phyloP scores from a whole-genome alignment of 2,329 filamentous ascomycete species.

The Catunica adiposa region DNA sequence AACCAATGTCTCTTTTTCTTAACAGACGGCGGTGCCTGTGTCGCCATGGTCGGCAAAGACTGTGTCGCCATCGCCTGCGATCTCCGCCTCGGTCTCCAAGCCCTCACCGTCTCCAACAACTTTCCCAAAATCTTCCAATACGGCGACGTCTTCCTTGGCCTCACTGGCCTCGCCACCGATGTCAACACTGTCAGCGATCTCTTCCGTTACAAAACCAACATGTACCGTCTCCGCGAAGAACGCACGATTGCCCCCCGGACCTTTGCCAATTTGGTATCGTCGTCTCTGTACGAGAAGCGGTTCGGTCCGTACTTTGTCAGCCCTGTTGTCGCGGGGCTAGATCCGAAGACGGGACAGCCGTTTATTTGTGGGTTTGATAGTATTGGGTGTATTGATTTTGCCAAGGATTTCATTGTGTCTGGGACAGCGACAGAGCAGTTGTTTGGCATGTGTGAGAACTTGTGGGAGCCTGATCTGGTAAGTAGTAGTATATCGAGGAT shows the following conservation, averaged over 20 bases:
- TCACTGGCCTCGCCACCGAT: slow-evolving; percentile 92
- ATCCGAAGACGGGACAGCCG: slow-evolving; percentile 81
- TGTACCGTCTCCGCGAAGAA: slow-evolving; percentile 98
- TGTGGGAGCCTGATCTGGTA: slow-evolving; percentile 97
- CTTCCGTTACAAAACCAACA: slow-evolving; percentile 99
- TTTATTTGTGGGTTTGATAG: slow-evolving; percentile 99
- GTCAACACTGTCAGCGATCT: slow-evolving; percentile 88
- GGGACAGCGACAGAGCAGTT: slow-evolving; percentile 94
- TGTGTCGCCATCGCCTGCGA: slow-evolving; percentile 99
- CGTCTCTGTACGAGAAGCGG: slow-evolving; percentile 79
- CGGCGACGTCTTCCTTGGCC: slow-evolving; percentile 84
- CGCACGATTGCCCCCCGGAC: slow-evolving; percentile 87
- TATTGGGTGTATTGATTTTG: slow-evolving; percentile 98
- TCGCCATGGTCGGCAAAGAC: slow-evolving; percentile 99
- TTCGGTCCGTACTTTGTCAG: slow-evolving; percentile 96
- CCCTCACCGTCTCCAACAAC: slow-evolving; percentile 97
- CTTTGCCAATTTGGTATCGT: slow-evolving; percentile 88
- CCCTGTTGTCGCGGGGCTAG: slow-evolving; percentile 86
- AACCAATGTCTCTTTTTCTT: slow-evolving; percentile 6
- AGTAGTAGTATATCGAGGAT: slow-evolving; percentile 25
- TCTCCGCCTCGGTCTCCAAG: slow-evolving; percentile 88
- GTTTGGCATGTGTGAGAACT: slow-evolving; percentile 93
- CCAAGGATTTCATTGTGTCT: slow-evolving; percentile 97
- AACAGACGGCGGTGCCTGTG: slow-evolving; percentile 73
- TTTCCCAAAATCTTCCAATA: slow-evolving; percentile 99